phyloP scores from a whole-genome alignment of 768 basidiomycete genomes.

The Chiua virens region DNA sequence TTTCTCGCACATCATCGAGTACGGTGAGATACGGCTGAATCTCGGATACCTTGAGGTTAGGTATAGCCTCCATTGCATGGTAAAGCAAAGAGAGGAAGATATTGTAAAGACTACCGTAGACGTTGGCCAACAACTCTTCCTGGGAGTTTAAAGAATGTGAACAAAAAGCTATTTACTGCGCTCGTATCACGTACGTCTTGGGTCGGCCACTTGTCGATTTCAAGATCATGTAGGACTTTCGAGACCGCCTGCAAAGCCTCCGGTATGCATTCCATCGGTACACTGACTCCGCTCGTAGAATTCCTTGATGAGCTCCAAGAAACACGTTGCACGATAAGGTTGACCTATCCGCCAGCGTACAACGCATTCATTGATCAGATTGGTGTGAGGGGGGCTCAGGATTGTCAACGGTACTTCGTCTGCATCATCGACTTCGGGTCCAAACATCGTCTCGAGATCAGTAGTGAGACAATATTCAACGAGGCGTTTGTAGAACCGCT shows the following conservation, averaged over 20 bases:
- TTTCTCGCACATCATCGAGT: constrained; percentile 69
- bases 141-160: constrained; percentile 27
- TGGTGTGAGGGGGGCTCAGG: constrained; percentile 73
- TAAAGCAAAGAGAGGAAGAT: constrained; percentile 84
- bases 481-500: constrained; percentile 80
- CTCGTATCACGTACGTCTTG: constrained; percentile 65
- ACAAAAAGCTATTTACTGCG: constrained; percentile 1
- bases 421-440: constrained; percentile 88
- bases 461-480: constrained; percentile 78
- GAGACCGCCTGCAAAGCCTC: constrained; percentile 79
- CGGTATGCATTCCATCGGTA: constrained; percentile 92
- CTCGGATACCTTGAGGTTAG: constrained; percentile 70
- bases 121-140: constrained; percentile 66
- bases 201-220: constrained; percentile 73
- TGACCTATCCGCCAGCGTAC: constrained; percentile 87
- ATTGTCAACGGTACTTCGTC: constrained; percentile 96
- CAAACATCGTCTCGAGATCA: constrained; percentile 88
- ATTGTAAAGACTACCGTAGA: constrained; percentile 78
- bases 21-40: constrained; percentile 63
- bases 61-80: constrained; percentile 76
- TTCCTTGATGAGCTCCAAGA: constrained; percentile 81
- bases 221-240: constrained; percentile 68
- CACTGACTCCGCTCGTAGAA: constrained; percentile 87
- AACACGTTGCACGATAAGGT: constrained; percentile 73
- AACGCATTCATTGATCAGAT: constrained; percentile 85